A percentile compares a stretch with the other conserved stretches of the same genome.
These are phyloP conservation scores for Annulohypoxylon moriforme DNA, from an alignment of 495 filamentous ascomycete genomes.

Conservation along the genomic window DNA sequence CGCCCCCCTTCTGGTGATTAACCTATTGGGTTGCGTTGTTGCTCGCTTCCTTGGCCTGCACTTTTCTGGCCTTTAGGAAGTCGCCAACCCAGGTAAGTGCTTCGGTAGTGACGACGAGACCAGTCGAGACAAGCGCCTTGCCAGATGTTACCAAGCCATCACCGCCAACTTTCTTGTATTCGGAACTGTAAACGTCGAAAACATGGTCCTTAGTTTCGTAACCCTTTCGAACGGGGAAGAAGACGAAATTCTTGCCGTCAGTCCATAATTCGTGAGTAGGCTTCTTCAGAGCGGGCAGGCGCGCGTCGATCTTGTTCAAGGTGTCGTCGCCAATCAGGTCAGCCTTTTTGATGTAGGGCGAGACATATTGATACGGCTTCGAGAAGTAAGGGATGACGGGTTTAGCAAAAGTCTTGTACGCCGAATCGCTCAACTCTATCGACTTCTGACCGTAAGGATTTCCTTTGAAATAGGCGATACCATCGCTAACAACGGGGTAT, in stretches of 20 bases:
- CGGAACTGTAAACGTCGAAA: conserved; percentile 73
- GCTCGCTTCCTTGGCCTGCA: conserved; percentile 62
- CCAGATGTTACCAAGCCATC: conserved; percentile 73
- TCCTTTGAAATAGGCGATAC: conserved; percentile 78
- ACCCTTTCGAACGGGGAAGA: conserved; percentile 73
- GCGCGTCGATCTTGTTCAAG: conserved; percentile 77
- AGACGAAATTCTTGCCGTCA: conserved; percentile 71
- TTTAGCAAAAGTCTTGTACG: conserved; percentile 71
- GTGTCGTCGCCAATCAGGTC: conserved; percentile 82
- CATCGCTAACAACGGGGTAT: conserved; percentile 87
- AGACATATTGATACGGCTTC: conserved; percentile 78
- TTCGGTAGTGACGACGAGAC: conserved; percentile 77
- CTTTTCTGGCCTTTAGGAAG: conserved; percentile 69
- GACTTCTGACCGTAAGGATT: conserved; percentile 85
- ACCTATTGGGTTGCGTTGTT: conserved; percentile 27
- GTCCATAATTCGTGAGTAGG: conserved; percentile 80
- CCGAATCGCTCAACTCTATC: conserved; percentile 73
- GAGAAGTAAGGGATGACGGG: conserved; percentile 82
- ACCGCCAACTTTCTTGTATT: conserved; percentile 81
- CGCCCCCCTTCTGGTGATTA: conserved; percentile 18
- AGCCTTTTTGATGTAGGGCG: conserved; percentile 84
- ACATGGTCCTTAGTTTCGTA: conserved; percentile 81
- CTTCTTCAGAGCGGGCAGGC: conserved; percentile 89
- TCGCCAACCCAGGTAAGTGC: conserved; percentile 67
- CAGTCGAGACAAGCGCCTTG: conserved; percentile 80